A percentile compares a stretch with the other conserved stretches of the same genome.
phyloP scores from a whole-genome alignment of 345 rosid species.

The Acer saccharum region DNA sequence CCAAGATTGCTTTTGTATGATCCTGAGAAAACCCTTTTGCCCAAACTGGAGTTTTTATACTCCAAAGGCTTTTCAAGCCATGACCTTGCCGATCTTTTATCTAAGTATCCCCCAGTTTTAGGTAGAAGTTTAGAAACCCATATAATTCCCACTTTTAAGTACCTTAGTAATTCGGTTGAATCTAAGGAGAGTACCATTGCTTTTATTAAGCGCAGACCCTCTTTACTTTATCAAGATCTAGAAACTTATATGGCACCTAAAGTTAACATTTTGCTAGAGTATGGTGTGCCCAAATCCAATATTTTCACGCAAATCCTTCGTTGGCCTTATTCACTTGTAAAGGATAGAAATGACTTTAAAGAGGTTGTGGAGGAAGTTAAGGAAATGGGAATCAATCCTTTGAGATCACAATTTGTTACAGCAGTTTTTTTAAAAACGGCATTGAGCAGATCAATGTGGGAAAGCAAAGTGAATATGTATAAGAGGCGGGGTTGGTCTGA shows the following conservation, averaged over 20 bases:
- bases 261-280: constrained; percentile 1
- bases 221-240: background rate
- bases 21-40: background rate
- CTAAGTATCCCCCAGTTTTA: background rate
- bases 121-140: constrained; percentile 11
- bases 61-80: constrained; percentile 16
- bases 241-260: background rate
- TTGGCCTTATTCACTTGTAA: background rate
- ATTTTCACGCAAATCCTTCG: background rate
- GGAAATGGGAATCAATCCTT: constrained; percentile 32
- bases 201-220: background rate
- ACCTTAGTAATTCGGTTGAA: background rate
- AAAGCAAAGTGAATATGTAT: too few species aligned
- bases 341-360: background rate
- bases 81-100: background rate
- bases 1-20: too few species aligned
- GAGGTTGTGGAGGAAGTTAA: constrained; percentile 24
- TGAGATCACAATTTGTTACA: constrained; percentile 5
- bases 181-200: background rate
- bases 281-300: constrained; percentile 20
- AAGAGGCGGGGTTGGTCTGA: too few species aligned
- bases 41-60: constrained; percentile 17
- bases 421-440: constrained; percentile 1
- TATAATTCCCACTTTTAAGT: constrained; percentile 17
- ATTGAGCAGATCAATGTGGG: too few species aligned